Evolutionary conservation across 345 rosid species (phyloP).

Genomic region (Diplotaxis tenuifolia): DNA sequence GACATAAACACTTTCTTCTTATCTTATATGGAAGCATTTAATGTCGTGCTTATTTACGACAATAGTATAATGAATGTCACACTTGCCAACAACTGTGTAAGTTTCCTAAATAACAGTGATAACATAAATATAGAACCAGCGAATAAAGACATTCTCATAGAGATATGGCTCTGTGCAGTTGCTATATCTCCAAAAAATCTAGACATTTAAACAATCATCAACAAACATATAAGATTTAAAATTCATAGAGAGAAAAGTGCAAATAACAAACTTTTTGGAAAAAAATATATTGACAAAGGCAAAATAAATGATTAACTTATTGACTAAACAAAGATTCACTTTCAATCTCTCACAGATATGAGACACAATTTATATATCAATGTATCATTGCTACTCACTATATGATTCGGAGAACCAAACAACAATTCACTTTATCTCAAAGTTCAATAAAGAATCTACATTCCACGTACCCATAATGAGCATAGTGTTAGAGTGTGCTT

Average conservation of each 20-base stretch:
- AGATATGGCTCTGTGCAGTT: no score
- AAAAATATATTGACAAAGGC: neutral
- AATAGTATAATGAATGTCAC: slow-evolving; percentile 51
- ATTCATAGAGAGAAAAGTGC: neutral
- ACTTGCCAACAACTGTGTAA: slow-evolving; percentile 67
- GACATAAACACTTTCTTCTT: neutral
- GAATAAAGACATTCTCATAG: slow-evolving; percentile 82
- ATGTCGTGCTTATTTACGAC: slow-evolving; percentile 56
- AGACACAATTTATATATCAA: neutral
- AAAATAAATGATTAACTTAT: neutral
- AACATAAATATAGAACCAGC: slow-evolving; percentile 89
- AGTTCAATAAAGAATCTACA: no score
- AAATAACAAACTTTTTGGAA: neutral
- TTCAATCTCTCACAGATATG: no score
- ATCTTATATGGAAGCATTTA: slow-evolving; percentile 54
- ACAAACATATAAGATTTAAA: neutral
- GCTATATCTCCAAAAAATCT: no score
- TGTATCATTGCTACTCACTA: no score
- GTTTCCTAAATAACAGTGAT: slow-evolving; percentile 76
- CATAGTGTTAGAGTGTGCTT: no score
- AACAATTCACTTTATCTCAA: no score
- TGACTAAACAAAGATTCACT: neutral
- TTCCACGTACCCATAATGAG: no score
- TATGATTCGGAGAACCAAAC: no score
- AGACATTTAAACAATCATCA: slow-evolving; percentile 8